Percentiles rank a stretch among this genome's conserved stretches.
These are phyloP conservation scores for Podila verticillata DNA, from an alignment of 192 early-diverging fungal species.

Conservation along the genomic window DNA sequence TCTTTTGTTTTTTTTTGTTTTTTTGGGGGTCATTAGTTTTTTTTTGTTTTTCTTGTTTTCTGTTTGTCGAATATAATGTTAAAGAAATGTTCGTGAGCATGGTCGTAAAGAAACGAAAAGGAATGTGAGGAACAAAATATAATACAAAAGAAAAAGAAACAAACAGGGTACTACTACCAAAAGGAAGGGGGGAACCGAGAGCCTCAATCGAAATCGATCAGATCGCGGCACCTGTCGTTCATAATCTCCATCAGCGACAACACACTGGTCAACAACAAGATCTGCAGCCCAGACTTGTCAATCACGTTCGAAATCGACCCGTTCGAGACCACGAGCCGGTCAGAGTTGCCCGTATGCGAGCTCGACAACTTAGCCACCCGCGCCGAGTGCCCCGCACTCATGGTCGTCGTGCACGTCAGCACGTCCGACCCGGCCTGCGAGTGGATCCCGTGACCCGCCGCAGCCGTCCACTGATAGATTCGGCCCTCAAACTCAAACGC, in stretches of 20 bases:
- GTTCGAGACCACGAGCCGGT: conserved; percentile 25
- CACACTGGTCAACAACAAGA: conserved; percentile 36
- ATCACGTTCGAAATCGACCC: conserved; percentile 19
- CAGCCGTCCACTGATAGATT: conserved; percentile 47
- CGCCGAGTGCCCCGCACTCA: conserved; percentile 35
- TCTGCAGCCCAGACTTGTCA: conserved; percentile 40
- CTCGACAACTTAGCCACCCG: conserved; percentile 39
- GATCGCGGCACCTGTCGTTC: conserved; percentile 42
- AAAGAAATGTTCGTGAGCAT: neutral
- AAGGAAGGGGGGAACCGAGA: neutral
- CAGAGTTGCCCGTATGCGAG: conserved; percentile 41
- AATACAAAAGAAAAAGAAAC: neutral
- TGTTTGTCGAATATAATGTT: neutral
- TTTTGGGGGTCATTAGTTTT: no score
- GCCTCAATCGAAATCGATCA: conserved; percentile 38
- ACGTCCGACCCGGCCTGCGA: conserved; percentile 41
- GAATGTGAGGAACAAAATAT: neutral
- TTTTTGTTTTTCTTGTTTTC: neutral
- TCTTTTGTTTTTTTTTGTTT: neutral
- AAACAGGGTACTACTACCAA: neutral
- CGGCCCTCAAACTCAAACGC: conserved; percentile 48
- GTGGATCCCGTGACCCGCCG: conserved; percentile 31
- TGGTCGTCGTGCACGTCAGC: conserved; percentile 26
- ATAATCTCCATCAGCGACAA: conserved; percentile 44
- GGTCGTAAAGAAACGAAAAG: neutral